Percentiles rank a stretch among this genome's conserved stretches.
Conservation (phyloP, 2,329 filamentous ascomycete species). For the Alternaria sp. region DNA sequence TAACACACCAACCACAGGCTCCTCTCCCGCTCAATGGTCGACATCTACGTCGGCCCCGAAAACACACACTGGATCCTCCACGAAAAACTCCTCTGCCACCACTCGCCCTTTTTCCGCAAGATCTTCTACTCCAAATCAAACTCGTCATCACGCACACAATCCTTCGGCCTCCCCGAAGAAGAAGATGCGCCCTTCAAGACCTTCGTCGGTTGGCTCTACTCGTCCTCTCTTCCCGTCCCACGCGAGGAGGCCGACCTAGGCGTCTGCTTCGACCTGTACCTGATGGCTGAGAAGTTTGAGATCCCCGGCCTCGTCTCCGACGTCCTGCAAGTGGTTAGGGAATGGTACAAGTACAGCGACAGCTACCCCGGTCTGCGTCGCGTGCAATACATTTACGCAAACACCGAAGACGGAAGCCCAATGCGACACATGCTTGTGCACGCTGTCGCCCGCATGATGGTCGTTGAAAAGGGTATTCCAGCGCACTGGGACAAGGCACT, state of each 20-base stretch:
- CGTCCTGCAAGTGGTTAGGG: conserved; percentile 59
- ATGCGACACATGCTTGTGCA: conserved; percentile 61
- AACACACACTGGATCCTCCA: conserved; percentile 65
- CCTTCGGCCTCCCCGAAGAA: conserved; percentile 61
- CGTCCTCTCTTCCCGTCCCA: conserved; percentile 56
- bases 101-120: conserved; percentile 62
- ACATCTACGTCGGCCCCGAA: conserved; percentile 63
- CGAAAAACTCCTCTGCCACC: conserved; percentile 64
- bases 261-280: conserved; percentile 62
- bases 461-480: conserved; percentile 60
- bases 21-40: conserved; percentile 62
- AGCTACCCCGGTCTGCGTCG: conserved; percentile 61
- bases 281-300: conserved; percentile 63
- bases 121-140: conserved; percentile 56
- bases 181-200: conserved; percentile 61
- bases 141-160: conserved; percentile 40
- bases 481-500: conserved; percentile 64
- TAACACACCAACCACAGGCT: conserved; percentile 50
- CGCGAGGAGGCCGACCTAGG: conserved; percentile 61
- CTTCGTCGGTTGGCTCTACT: conserved; percentile 65
- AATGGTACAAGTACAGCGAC: conserved; percentile 62
- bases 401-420: conserved; percentile 56
- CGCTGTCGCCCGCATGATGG: conserved; percentile 60
- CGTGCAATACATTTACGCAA: conserved; percentile 63
- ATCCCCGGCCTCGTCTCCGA: conserved; percentile 58